Conservation (phyloP, 2,329 filamentous ascomycete species). For the Didymella glomerata region DNA sequence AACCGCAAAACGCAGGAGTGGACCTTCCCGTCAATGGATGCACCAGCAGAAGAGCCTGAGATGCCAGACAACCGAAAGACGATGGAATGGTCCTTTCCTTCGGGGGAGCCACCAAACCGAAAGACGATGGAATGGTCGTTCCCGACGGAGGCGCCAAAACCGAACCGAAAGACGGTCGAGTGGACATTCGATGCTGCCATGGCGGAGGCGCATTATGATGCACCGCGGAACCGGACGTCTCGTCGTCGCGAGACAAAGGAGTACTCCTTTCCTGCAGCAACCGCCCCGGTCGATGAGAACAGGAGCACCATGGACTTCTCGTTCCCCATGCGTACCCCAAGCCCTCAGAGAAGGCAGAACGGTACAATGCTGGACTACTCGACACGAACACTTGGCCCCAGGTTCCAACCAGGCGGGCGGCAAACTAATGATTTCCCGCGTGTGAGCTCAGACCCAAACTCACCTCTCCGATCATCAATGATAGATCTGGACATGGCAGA, state of each 20-base stretch:
- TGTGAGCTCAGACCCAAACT: slow-evolving; percentile 44
- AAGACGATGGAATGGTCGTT: slow-evolving; percentile 60
- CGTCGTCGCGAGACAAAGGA: slow-evolving; percentile 48
- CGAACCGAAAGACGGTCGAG: slow-evolving; percentile 56
- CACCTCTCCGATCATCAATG: slow-evolving; percentile 54
- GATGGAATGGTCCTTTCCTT: slow-evolving; percentile 64
- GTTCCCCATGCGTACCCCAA: slow-evolving; percentile 45
- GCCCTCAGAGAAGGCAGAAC: slow-evolving; percentile 28
- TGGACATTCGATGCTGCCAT: slow-evolving; percentile 60
- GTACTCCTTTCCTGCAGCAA: slow-evolving; percentile 36
- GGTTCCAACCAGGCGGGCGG: slow-evolving; percentile 52
- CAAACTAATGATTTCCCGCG: slow-evolving; percentile 54
- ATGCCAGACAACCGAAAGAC: slow-evolving; percentile 52
- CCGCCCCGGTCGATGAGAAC: slow-evolving; percentile 32
- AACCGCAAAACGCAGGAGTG: slow-evolving; percentile 61
- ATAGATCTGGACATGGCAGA: slow-evolving; percentile 55
- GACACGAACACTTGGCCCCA: slow-evolving; percentile 43
- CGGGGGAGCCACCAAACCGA: slow-evolving; percentile 48
- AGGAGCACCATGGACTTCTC: slow-evolving; percentile 48
- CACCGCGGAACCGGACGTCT: slow-evolving; percentile 42
- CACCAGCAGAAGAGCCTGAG: slow-evolving; percentile 34
- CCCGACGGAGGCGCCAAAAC: slow-evolving; percentile 46
- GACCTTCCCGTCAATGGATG: slow-evolving; percentile 60
- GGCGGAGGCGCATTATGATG: slow-evolving; percentile 49
- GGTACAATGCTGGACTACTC: slow-evolving; percentile 24